Evolutionary conservation across 169 alveolate species (phyloP).

Genomic region (Plasmodium relictum): DNA sequence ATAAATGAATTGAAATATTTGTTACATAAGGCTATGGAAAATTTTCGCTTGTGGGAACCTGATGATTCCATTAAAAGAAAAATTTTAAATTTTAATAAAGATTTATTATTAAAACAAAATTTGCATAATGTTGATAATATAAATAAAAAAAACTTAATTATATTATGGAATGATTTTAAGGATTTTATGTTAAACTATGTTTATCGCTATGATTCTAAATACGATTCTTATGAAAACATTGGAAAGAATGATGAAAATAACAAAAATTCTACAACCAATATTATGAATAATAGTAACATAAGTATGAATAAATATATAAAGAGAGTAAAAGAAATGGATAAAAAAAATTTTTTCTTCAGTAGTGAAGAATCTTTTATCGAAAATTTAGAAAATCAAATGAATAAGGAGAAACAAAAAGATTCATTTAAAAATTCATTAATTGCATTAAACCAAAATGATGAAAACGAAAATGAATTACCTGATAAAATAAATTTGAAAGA

Average conservation of each 20-base stretch:
- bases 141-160: constrained; percentile 27
- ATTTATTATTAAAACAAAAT: constrained; percentile 53
- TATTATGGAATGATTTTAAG: constrained; percentile 77
- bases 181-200: constrained; percentile 66
- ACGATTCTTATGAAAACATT: constrained; percentile 19
- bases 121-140: constrained; percentile 34
- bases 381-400: constrained; percentile 18
- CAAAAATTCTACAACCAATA: neutral
- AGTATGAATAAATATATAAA: constrained; percentile 4
- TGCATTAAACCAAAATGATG: constrained; percentile 40
- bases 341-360: constrained; percentile 33
- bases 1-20: constrained; percentile 67
- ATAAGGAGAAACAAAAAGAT: constrained; percentile 33
- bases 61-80: constrained; percentile 47
- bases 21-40: constrained; percentile 73
- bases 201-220: neutral
- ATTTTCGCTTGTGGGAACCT: constrained; percentile 78
- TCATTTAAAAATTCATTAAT: constrained; percentile 46
- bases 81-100: constrained; percentile 61
- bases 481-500: constrained; percentile 64
- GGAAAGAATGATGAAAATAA: neutral
- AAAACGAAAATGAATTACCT: constrained; percentile 37
- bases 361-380: constrained; percentile 13
- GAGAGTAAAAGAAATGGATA: constrained; percentile 40
- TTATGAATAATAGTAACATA: neutral